Conservation (phyloP, 208 protist genomes). For the Vickermania spadyakhi region DNA sequence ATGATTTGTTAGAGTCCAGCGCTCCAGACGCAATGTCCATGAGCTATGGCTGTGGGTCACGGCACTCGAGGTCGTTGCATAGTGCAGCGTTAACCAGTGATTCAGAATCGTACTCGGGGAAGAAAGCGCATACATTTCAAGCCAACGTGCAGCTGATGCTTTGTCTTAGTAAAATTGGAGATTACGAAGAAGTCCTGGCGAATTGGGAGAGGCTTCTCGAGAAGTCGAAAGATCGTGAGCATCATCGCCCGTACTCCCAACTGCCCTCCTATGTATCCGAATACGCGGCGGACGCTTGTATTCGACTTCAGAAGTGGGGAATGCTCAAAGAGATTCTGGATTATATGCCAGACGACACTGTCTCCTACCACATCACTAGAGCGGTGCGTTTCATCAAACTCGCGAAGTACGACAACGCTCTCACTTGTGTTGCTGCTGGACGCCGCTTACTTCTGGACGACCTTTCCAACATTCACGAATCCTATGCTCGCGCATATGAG, state of each 20-base stretch:
- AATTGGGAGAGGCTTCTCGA: conserved; percentile 46
- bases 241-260: conserved; percentile 22
- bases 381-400: conserved; percentile 48
- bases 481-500: conserved; percentile 89
- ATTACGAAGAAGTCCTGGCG: conserved; percentile 60
- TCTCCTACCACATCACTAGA: conserved; percentile 51
- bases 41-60: conserved; percentile 6
- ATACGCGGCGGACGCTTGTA: conserved; percentile 79
- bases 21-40: conserved; percentile 25
- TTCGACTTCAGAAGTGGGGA: conserved; percentile 69
- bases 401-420: conserved; percentile 44
- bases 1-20: conserved; percentile 18
- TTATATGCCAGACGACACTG: conserved; percentile 48
- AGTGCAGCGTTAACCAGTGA: conserved; percentile 30
- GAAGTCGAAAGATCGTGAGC: background rate
- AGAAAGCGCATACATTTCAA: conserved; percentile 30
- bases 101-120: conserved; percentile 21
- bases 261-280: conserved; percentile 55
- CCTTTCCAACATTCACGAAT: conserved; percentile 71
- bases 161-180: conserved; percentile 68
- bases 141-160: conserved; percentile 48
- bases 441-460: conserved; percentile 62
- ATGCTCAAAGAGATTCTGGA: conserved; percentile 35
- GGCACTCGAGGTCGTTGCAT: conserved; percentile 28
- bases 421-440: conserved; percentile 33